A percentile compares a stretch with the other conserved stretches of the same genome.
Evolutionary conservation across 176 grass and related monocot species (phyloP).

Genomic region (Zoysia pacifica): DNA sequence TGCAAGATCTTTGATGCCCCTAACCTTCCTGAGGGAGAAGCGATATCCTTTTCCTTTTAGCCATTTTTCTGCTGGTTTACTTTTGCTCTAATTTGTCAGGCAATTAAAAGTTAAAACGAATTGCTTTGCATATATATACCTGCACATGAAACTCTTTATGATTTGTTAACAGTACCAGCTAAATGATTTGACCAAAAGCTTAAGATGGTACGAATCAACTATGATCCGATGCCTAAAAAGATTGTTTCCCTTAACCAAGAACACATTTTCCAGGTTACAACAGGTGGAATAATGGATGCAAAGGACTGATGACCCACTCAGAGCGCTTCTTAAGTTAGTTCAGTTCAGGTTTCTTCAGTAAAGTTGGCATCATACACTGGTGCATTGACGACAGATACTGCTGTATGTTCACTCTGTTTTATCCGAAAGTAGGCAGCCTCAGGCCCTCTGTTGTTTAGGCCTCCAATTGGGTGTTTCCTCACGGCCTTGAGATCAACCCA

Average conservation of each 20-base stretch:
- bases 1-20: constrained; percentile 96
- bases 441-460: background rate
- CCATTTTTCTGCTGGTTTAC: constrained; percentile 17
- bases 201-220: constrained; percentile 14
- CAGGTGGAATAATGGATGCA: constrained; percentile 76
- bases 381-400: constrained; percentile 5
- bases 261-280: constrained; percentile 85
- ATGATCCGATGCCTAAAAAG: background rate
- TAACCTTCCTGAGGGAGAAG: constrained; percentile 90
- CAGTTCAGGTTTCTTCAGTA: constrained; percentile 22
- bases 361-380: constrained; percentile 2
- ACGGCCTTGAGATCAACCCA: constrained; percentile 8
- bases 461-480: background rate
- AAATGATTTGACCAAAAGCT: constrained; percentile 7
- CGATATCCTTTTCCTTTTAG: constrained; percentile 63
- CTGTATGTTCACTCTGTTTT: background rate
- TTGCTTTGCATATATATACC: background rate
- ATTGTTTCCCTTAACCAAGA: constrained; percentile 57
- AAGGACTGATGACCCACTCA: constrained; percentile 65
- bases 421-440: background rate
- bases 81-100: background rate
- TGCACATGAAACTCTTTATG: constrained; percentile 13
- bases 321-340: constrained; percentile 21
- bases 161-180: background rate
- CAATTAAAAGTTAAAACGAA: background rate